Base-by-base conservation (phyloP, 2,329 filamentous ascomycete species). In the Fragosphaeria purpurea region DNA sequence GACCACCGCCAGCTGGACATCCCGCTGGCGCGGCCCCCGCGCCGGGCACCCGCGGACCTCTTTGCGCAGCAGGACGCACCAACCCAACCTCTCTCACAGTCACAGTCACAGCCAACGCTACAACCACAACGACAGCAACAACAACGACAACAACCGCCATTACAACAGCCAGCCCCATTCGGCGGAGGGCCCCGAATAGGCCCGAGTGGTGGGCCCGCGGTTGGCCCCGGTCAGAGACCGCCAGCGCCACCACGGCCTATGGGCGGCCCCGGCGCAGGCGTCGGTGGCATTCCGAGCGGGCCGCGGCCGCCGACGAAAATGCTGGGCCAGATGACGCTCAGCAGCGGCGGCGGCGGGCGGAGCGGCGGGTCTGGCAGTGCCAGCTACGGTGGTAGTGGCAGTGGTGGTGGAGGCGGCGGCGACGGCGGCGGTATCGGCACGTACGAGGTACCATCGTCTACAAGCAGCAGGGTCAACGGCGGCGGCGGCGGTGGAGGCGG, bases 41-140 rank as follows among this genome's bases (percentile, higher is more conserved):
- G 82, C n/a, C 83, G 84, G 54, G 86, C 90, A 1, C 93, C 93
- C 1, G 83, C 83, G 6, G 88, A 95, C 68, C 70, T 98, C 8
- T 93, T 93, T 58, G 88, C 95, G 65, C 79, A 72, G 81, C 40
- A 68, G 71, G 58, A 40, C 80, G 69, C 75, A 3, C 75, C 75
- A 8, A 73, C 73, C 6, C 73, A 73, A 7, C 73, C 73, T 12
- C 68, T 67, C 70, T 65, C 53, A 56, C 44, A 39, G 60, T 59
- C 50, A 60, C 59, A 41, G 62, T 58, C 32, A 58, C 59, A 30
- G 40, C 35, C 33, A 39, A 61, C 64, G 34, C 59, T 59, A 22
- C 61, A 59, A 37, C 53, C n/a, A 41, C 34, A 8, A 4, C 47
- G 31, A 41, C 48, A 41, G 44, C 50, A 47, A 22, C 40, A 42